A percentile compares a stretch with the other conserved stretches of the same genome.
Evolutionary conservation across 2,329 filamentous ascomycete species (phyloP).

Genomic region (Passalora sequoiae): DNA sequence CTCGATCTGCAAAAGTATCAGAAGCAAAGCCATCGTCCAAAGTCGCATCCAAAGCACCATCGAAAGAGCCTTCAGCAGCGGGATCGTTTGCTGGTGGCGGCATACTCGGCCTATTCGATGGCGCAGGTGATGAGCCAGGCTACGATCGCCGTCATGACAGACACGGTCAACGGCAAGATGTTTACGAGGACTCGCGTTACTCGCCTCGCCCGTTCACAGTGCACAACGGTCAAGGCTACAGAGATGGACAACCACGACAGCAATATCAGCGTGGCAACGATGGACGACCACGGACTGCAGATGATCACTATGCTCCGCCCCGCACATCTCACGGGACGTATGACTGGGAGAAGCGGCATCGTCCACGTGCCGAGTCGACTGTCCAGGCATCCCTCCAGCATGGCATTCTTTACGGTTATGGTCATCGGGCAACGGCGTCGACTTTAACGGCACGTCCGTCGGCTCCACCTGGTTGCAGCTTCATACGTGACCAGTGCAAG

Average conservation of each 20-base stretch:
- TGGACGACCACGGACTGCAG: neutral
- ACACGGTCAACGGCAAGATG: slow-evolving; percentile 4
- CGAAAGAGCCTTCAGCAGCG: slow-evolving; percentile 11
- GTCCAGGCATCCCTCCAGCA: neutral
- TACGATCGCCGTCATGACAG: slow-evolving; percentile 1
- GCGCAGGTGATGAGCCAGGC: slow-evolving; percentile 25
- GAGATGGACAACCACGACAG: neutral
- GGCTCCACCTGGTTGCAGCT: slow-evolving; percentile 9
- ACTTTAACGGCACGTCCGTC: neutral
- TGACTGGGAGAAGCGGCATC: slow-evolving; percentile 4
- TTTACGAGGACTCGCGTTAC: neutral
- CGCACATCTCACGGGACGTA: slow-evolving; percentile 1
- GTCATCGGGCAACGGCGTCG: neutral
- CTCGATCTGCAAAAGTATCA: slow-evolving; percentile 7
- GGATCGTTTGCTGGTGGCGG: slow-evolving; percentile 16
- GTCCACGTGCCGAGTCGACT: neutral
- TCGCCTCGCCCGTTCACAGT: slow-evolving; percentile 4
- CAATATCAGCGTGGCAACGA: neutral
- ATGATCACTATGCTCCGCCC: neutral
- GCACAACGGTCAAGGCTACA: neutral
- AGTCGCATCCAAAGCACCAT: slow-evolving; percentile 11
- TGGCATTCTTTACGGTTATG: neutral
- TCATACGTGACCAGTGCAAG: slow-evolving; percentile 15
- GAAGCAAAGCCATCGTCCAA: slow-evolving; percentile 7
- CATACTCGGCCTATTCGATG: slow-evolving; percentile 33